Percentiles rank a stretch among this genome's conserved stretches.
Evolutionary conservation across 179 eudicot species (phyloP).

Genomic region (Silene coronaria): DNA sequence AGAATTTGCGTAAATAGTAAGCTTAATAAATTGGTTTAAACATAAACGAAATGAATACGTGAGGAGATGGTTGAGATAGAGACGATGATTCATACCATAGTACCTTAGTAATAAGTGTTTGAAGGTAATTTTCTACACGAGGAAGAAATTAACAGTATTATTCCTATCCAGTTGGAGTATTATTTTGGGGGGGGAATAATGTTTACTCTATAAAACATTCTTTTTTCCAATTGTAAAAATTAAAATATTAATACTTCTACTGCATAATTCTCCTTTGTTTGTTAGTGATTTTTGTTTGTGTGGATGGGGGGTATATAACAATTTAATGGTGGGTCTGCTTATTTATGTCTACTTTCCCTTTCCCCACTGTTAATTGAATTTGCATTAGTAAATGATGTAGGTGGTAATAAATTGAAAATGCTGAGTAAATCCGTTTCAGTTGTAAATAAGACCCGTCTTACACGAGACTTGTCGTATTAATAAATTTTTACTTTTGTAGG

Average conservation of each 20-base stretch:
- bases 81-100: no score
- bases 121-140: no score
- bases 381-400: slow-evolving; percentile 30
- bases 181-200: neutral
- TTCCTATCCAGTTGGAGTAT: neutral
- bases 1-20: no score
- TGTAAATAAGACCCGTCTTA: neutral
- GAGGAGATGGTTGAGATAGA: no score
- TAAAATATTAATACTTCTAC: no score
- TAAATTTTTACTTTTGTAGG: slow-evolving; percentile 33
- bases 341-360: slow-evolving; percentile 20
- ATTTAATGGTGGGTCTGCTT: slow-evolving; percentile 14
- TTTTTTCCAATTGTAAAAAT: no score
- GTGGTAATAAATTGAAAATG: slow-evolving; percentile 14
- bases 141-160: neutral
- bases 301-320: neutral
- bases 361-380: slow-evolving; percentile 24
- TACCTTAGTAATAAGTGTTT: no score
- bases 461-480: neutral
- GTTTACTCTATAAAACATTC: no score
- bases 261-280: slow-evolving; percentile 1
- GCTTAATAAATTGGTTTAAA: no score
- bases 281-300: slow-evolving; percentile 6
- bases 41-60: no score
- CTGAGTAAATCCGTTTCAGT: neutral